Evolutionary conservation across 352 stramenopile genomes (phyloP), one percentile per base, ranked within the genome.

Genomic region (Phytophthora pseudosyringae): DNA sequence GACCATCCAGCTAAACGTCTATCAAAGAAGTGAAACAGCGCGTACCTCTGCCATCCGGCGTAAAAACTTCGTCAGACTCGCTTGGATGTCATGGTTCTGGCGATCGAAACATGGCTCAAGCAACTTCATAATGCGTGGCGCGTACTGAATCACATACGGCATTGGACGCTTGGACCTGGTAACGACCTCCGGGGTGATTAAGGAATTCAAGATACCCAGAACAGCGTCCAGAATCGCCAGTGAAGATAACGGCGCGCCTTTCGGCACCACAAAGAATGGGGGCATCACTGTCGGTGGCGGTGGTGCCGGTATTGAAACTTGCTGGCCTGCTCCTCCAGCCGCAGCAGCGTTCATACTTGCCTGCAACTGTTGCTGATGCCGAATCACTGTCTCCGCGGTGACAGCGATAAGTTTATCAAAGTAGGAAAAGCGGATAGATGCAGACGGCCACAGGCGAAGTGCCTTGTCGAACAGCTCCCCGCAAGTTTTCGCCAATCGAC

Each of bases 401-500:
- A 96, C 88, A 25, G 88, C 88, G 28, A 97, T 94, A n/a, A 97
- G 70, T 50, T 97, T 97, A 66, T 97, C 85, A 67, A 97, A 95
- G 69, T 96, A 95, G 36, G 86, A 95, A 64, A 96, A 95, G 16
- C 89, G 86, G n/a, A 97, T 90, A 3, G 83, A 74, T 5, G 86
- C 82, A 25, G 88, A 94, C 0, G 89, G 89, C 90, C 90, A 97
- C 41, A 96, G 54, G 9, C 81, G 79, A 52, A 97, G 69, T 13
- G 86, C 89, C 45, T 92, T 91, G 59, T 94, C 86, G n/a, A 97
- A 95, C 0, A 97, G 64, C 16, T 95, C 87, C 1, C 89, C 85
- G 45, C 89, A 97, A 12, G 88, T 95, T 45, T 94, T 95, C n/a
- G 89, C 91, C 13, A 96, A 65, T 5, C 86, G 76, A 67, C 83